Base-by-base conservation (phyloP, 805 yeast species). In the Candida ipomoeae region DNA sequence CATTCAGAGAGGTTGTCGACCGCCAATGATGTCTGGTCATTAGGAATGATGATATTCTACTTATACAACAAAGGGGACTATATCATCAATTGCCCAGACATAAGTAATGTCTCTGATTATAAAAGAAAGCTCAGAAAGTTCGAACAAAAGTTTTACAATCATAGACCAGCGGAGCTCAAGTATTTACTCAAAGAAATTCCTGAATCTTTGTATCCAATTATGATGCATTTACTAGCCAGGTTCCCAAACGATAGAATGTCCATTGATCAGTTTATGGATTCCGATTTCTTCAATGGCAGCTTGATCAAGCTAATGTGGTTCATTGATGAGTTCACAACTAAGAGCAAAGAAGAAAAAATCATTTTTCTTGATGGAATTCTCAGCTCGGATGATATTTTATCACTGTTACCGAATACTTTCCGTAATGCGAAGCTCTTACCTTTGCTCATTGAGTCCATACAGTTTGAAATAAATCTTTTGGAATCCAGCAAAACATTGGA, bases 311-410 rank as follows among this genome's bases (percentile, higher is more conserved):
- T 95, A 2, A 76, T 92, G 72, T 82, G 85, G 64, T 84, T 86
- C 58, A 66, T 92, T 41, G 97, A 92, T 62, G 94, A 87, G 50
- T 83, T 88, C 54, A 81, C 90, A 8, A 87, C 96, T 0, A 85
- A 87, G 57, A 70, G 84, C 2, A 70, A 74, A 6, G 77, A 76
- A 15, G 97, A 92, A 51, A 85, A 85, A 59, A 64, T 79, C 21
- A 71, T 81, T 0, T 89, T 89, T 62, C 73, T 91, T 55, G 78
- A 78, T 48, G 89, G 89, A 1, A 71, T 92, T 48, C 66, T 79
- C n/a, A 37, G 53, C 17, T 32, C 50, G 36, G n/a, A 61, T 48
- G 53, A 56, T 17, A 55, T 73, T 20, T 57, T 73, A 18, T 50
- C 56, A 6, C 68, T 64, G 38, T 66, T 73, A 40, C 77, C 78